Conservation (phyloP, 805 yeast species). For the Metschnikowia drakensbergensis region DNA sequence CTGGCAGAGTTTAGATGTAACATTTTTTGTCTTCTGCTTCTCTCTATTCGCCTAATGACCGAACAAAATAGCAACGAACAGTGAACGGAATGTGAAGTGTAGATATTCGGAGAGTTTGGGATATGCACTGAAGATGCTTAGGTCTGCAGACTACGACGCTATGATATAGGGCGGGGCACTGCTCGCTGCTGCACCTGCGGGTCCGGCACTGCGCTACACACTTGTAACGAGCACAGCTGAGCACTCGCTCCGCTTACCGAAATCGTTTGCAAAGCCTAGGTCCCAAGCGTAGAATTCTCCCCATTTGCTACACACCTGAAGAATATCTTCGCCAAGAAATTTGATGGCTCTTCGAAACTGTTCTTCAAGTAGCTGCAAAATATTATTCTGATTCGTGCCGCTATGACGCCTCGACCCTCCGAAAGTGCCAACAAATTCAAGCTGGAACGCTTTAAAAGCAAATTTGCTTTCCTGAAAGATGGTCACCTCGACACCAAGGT, state of each 20-base stretch:
- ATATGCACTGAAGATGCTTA: no score
- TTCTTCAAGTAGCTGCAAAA: background rate
- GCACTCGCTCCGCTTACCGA: background rate
- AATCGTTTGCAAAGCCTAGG: background rate
- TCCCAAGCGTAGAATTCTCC: background rate
- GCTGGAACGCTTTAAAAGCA: background rate
- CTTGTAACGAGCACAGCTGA: conserved; percentile 3
- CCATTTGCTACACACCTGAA: background rate
- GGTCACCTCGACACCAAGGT: background rate
- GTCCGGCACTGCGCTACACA: background rate
- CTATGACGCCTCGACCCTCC: background rate
- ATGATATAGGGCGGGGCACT: background rate
- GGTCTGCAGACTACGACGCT: background rate
- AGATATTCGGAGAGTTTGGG: background rate
- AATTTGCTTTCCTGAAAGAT: background rate
- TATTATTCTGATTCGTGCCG: background rate
- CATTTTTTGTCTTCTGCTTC: conserved; percentile 1
- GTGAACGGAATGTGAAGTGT: background rate
- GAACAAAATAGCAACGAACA: conserved; percentile 3
- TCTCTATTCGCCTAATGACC: conserved; percentile 4
- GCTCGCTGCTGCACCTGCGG: conserved; percentile 2
- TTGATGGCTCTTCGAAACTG: conserved; percentile 2
- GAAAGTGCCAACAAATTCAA: background rate
- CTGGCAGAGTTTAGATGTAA: conserved; percentile 2
- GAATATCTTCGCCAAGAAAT: background rate